phyloP scores from a whole-genome alignment of 805 yeast genomes.

The Metschnikowia reukaufii region DNA sequence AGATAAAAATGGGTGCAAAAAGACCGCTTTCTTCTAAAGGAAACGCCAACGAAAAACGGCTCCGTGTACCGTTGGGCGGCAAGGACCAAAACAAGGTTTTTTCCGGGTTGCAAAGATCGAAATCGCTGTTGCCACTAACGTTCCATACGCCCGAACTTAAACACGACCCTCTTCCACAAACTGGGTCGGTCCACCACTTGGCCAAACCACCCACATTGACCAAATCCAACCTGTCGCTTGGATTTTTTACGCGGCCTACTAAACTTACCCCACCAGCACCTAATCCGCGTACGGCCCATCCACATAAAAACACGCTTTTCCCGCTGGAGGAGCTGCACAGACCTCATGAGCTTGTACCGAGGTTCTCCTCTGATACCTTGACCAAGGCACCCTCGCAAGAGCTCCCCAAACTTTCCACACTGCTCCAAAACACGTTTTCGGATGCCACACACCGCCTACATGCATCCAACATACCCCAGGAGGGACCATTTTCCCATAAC shows the following conservation, averaged over 20 bases:
- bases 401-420: background rate
- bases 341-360: conserved; percentile 23
- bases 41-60: conserved; percentile 20
- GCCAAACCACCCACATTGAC: conserved; percentile 31
- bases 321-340: conserved; percentile 23
- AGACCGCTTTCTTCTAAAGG: conserved; percentile 10
- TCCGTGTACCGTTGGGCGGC: conserved; percentile 39
- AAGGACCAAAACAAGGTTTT: conserved; percentile 34
- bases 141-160: conserved; percentile 1
- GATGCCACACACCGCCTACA: conserved; percentile 21
- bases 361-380: conserved; percentile 27
- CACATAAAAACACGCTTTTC: conserved; percentile 18
- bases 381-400: conserved; percentile 17
- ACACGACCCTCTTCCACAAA: no score
- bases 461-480: conserved; percentile 17
- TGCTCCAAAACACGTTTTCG: conserved; percentile 5
- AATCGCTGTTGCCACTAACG: conserved; percentile 16
- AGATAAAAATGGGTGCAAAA: conserved; percentile 3
- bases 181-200: background rate
- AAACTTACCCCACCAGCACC: background rate
- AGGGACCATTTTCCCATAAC: conserved; percentile 1
- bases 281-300: conserved; percentile 10
- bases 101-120: conserved; percentile 33
- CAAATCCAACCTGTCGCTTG: conserved; percentile 39
- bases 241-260: conserved; percentile 23